phyloP scores from a whole-genome alignment of 2,329 filamentous ascomycete species.

The Diplodia seriata region DNA sequence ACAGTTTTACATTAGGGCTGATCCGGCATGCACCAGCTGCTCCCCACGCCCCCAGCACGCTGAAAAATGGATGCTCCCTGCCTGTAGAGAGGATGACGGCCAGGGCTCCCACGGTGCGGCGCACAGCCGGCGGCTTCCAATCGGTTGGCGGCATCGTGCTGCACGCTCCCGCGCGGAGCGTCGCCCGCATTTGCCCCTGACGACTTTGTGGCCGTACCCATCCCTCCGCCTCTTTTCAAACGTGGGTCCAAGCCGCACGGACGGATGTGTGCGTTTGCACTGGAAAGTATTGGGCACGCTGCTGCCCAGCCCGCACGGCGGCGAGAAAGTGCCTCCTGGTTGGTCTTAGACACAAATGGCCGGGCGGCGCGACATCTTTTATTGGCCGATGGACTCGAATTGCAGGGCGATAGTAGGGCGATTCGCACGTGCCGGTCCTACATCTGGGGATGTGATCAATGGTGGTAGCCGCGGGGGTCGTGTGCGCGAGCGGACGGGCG shows the following conservation, averaged over 20 bases:
- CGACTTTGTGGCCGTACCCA: neutral
- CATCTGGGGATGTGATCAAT: neutral
- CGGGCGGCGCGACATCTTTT: neutral
- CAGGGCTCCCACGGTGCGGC: constrained; percentile 21
- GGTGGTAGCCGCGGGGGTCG: constrained; percentile 17
- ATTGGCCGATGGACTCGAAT: constrained; percentile 27
- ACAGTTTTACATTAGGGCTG: neutral
- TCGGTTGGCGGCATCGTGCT: constrained; percentile 21
- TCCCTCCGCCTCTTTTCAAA: constrained; percentile 8
- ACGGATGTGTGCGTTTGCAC: constrained; percentile 11
- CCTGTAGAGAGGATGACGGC: neutral
- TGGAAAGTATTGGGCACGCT: neutral
- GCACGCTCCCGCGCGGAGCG: constrained; percentile 15
- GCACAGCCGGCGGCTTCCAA: constrained; percentile 17
- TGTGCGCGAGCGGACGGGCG: constrained; percentile 4
- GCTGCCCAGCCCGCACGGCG: neutral
- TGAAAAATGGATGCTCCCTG: constrained; percentile 4
- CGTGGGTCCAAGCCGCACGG: constrained; percentile 7
- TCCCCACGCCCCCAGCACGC: neutral
- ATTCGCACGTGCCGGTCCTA: constrained; percentile 20
- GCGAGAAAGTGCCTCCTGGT: neutral
- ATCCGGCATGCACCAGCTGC: constrained; percentile 15
- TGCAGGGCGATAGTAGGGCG: neutral
- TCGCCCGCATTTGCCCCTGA: constrained; percentile 28
- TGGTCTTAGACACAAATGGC: constrained; percentile 22